phyloP scores from a whole-genome alignment of 2,329 filamentous ascomycete genomes.

The Phoma sp. region DNA sequence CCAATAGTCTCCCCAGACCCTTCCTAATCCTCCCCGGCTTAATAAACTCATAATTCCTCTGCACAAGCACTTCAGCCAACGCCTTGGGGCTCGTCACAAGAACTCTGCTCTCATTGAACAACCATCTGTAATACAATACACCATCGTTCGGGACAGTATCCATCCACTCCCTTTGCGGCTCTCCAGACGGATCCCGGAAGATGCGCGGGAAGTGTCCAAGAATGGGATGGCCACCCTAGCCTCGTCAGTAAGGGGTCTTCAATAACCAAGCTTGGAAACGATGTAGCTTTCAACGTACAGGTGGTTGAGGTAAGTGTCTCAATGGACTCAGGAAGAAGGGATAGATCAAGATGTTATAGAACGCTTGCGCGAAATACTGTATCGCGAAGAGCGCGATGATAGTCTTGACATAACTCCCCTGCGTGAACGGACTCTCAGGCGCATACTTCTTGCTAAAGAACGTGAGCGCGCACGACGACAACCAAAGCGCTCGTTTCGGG shows the following conservation, averaged over 20 bases:
- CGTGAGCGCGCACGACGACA: conserved; percentile 32
- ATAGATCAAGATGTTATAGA: conserved; percentile 60
- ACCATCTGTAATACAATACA: conserved; percentile 58
- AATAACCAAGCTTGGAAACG: no score
- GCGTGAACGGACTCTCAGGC: conserved; percentile 38
- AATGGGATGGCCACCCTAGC: conserved; percentile 34
- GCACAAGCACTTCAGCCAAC: conserved; percentile 57
- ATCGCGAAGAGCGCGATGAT: conserved; percentile 49
- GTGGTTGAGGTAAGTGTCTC: conserved; percentile 61
- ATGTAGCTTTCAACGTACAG: conserved; percentile 43
- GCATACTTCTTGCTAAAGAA: conserved; percentile 43
- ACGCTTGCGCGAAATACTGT: conserved; percentile 41
- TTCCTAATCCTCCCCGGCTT: conserved; percentile 55
- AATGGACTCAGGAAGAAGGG: conserved; percentile 65
- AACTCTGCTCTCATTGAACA: conserved; percentile 55
- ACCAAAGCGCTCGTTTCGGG: conserved; percentile 33
- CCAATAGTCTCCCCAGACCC: conserved; percentile 68
- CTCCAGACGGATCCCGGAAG: conserved; percentile 50
- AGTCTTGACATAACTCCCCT: conserved; percentile 46
- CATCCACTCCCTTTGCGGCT: conserved; percentile 58
- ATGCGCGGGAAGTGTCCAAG: conserved; percentile 53
- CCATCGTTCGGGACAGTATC: conserved; percentile 62
- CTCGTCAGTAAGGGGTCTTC: background rate
- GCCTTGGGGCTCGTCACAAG: conserved; percentile 55
- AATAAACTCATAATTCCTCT: conserved; percentile 58